These are phyloP conservation scores for Aspergillus costaricaensis DNA, from an alignment of 2,329 filamentous ascomycete genomes.

Conservation along the genomic window DNA sequence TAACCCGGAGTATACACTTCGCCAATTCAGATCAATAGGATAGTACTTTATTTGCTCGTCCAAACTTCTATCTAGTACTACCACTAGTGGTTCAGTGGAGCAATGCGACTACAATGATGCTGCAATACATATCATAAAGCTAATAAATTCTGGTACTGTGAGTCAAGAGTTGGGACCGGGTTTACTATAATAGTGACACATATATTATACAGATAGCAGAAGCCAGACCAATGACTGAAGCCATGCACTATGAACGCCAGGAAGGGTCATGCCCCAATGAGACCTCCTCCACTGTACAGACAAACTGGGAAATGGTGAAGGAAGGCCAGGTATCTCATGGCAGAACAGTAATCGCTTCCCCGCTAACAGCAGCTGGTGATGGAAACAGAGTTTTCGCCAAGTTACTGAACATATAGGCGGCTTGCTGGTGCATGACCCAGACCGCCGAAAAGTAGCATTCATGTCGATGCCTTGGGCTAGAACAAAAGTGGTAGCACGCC, in stretches of 20 bases:
- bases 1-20: too few species aligned
- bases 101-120: too few species aligned
- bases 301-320: slow-evolving; percentile 9
- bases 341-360: slow-evolving; percentile 11
- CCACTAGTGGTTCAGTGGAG: too few species aligned
- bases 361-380: not conserved
- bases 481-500: not conserved
- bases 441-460: not conserved
- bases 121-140: too few species aligned
- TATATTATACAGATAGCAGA: slow-evolving; percentile 2
- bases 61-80: too few species aligned
- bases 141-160: too few species aligned
- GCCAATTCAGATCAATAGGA: too few species aligned
- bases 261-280: slow-evolving; percentile 11
- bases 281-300: slow-evolving; percentile 11
- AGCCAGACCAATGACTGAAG: not conserved
- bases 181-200: not conserved
- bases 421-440: not conserved
- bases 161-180: too few species aligned
- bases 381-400: not conserved
- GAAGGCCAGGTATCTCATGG: slow-evolving; percentile 3
- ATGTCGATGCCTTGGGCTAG: not conserved
- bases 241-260: not conserved
- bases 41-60: too few species aligned
- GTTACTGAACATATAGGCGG: not conserved